phyloP scores from a whole-genome alignment of 176 grass and related monocot genomes.

The Lolium multiflorum region DNA sequence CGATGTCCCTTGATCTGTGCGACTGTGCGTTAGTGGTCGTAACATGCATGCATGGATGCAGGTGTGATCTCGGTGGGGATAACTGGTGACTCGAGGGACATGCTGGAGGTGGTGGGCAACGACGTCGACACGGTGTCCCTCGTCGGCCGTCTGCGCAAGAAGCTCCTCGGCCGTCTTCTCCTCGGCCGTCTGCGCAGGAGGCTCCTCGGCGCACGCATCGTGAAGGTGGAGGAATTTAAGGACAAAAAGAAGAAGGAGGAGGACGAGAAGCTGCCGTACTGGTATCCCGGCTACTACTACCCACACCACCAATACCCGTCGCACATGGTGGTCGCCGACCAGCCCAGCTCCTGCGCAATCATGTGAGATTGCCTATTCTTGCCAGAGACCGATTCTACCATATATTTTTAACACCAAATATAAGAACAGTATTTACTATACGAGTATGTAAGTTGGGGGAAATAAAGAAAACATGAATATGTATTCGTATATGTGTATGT shows the following conservation, averaged over 20 bases:
- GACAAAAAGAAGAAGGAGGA: neutral
- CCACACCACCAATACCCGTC: neutral
- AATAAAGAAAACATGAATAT: too few species aligned
- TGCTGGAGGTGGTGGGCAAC: conserved; percentile 64
- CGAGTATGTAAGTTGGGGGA: too few species aligned
- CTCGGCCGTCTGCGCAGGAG: conserved; percentile 55
- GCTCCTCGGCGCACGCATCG: conserved; percentile 39
- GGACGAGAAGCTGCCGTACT: neutral
- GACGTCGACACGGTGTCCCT: conserved; percentile 58
- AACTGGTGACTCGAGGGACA: conserved; percentile 56
- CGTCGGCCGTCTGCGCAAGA: conserved; percentile 53
- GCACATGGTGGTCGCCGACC: conserved; percentile 31
- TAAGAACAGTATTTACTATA: too few species aligned
- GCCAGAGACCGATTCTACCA: neutral
- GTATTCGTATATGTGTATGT: too few species aligned
- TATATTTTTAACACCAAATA: too few species aligned
- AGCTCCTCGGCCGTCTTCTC: conserved; percentile 35
- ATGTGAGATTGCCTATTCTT: conserved; percentile 28
- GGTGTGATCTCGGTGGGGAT: conserved; percentile 54
- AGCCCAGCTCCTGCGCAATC: conserved; percentile 42
- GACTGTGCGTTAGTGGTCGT: too few species aligned
- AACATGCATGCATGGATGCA: neutral
- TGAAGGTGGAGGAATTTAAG: conserved; percentile 71
- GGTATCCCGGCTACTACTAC: conserved; percentile 33
- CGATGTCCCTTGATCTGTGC: neutral